Conservation (phyloP, 352 stramenopile species). For the Phytophthora cryptogea region DNA sequence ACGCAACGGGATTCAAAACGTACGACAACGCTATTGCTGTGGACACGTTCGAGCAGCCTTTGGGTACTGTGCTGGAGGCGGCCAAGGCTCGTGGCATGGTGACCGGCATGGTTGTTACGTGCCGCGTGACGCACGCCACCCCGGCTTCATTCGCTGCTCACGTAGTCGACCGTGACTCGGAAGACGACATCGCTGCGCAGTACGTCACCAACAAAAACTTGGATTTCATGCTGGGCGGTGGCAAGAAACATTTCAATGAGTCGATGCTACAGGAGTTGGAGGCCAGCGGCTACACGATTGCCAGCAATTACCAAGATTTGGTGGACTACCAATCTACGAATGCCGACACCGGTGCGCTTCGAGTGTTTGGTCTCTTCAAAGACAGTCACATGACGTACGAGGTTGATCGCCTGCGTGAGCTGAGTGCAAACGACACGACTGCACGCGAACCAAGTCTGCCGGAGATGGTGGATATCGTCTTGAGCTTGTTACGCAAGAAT, state of each 20-base stretch:
- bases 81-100: constrained; percentile 69
- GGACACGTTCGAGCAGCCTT: constrained; percentile 55
- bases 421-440: constrained; percentile 39
- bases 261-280: constrained; percentile 49
- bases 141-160: constrained; percentile 60
- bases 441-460: constrained; percentile 57
- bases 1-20: constrained; percentile 70
- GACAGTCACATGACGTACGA: constrained; percentile 75
- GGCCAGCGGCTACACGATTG: constrained; percentile 49
- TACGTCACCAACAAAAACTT: constrained; percentile 74
- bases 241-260: constrained; percentile 56
- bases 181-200: constrained; percentile 60
- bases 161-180: constrained; percentile 54
- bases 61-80: constrained; percentile 67
- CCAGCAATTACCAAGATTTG: constrained; percentile 60
- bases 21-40: constrained; percentile 64
- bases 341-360: constrained; percentile 49
- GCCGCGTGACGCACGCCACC: constrained; percentile 66
- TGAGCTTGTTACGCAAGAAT: constrained; percentile 71
- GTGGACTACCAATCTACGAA: constrained; percentile 56
- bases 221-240: constrained; percentile 64
- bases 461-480: constrained; percentile 68
- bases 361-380: constrained; percentile 63
- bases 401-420: constrained; percentile 53
- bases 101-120: constrained; percentile 71